Conservation (phyloP, 805 yeast species). For the Barnettozyma sp. region DNA sequence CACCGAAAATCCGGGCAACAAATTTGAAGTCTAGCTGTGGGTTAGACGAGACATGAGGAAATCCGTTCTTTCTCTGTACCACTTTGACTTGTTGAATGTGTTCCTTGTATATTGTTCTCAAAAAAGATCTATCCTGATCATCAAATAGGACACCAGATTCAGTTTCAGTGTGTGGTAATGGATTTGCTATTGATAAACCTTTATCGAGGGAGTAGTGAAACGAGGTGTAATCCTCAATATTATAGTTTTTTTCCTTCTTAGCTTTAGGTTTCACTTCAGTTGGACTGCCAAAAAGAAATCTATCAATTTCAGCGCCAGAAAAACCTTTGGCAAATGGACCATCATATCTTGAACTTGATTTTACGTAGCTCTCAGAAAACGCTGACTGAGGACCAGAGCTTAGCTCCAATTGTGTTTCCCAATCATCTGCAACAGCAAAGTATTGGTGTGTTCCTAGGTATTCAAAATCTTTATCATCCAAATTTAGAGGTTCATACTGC, state of each 20-base stretch:
- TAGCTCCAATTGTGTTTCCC: conserved; percentile 60
- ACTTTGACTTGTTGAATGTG: conserved; percentile 24
- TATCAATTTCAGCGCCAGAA: conserved; percentile 37
- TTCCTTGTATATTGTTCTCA: conserved; percentile 18
- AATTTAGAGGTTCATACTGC: conserved; percentile 62
- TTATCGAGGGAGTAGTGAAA: conserved; percentile 20
- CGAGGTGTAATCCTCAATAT: conserved; percentile 21
- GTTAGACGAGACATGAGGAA: conserved; percentile 33
- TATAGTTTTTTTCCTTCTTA: conserved; percentile 25
- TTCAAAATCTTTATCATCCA: conserved; percentile 39
- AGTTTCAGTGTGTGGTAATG: conserved; percentile 1
- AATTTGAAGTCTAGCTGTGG: conserved; percentile 27
- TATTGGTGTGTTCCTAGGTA: conserved; percentile 38
- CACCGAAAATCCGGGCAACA: conserved; percentile 18
- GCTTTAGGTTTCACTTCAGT: conserved; percentile 28
- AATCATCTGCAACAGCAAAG: conserved; percentile 47
- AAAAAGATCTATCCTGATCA: conserved; percentile 9
- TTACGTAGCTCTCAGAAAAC: conserved; percentile 13
- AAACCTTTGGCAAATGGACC: conserved; percentile 19
- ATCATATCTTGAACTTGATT: conserved; percentile 19
- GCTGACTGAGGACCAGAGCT: conserved; percentile 29
- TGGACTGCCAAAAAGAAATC: conserved; percentile 41
- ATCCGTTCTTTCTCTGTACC: conserved; percentile 26
- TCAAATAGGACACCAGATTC: conserved; percentile 9
- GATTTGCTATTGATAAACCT: conserved; percentile 11